phyloP scores from a whole-genome alignment of 2,329 filamentous ascomycete species.

The Colletotrichum sp. region DNA sequence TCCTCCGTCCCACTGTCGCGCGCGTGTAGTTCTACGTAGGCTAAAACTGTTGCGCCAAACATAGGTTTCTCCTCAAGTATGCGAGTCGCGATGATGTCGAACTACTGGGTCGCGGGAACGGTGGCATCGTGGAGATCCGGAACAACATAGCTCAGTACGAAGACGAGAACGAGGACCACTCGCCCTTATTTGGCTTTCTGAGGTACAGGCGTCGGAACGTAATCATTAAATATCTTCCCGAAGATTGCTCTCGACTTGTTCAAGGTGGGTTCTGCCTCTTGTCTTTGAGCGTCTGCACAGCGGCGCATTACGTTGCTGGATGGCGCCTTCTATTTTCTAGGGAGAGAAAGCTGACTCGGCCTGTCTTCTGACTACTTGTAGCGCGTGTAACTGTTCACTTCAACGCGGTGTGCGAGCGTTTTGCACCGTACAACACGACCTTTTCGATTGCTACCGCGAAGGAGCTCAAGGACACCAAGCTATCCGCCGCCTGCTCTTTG shows the following conservation, averaged over 20 bases:
- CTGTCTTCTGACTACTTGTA: conserved; percentile 39
- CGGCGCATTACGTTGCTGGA: conserved; percentile 2
- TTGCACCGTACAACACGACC: conserved; percentile 85
- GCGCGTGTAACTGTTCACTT: conserved; percentile 82
- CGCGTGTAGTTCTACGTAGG: not conserved
- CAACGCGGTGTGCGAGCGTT: conserved; percentile 70
- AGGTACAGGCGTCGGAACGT: conserved; percentile 90
- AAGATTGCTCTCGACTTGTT: conserved; percentile 86
- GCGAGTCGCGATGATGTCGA: conserved; percentile 86
- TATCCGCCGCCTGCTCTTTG: conserved; percentile 87
- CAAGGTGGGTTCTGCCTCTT: conserved; percentile 70
- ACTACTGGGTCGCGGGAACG: conserved; percentile 76
- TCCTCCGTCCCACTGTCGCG: conserved; percentile 6
- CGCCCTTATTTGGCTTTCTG: conserved; percentile 90
- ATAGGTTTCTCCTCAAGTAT: conserved; percentile 95
- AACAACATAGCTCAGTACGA: conserved; percentile 78
- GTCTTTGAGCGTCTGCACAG: not conserved
- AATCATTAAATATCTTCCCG: conserved; percentile 89
- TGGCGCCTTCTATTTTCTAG: conserved; percentile 5
- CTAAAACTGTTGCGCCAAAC: conserved; percentile 12
- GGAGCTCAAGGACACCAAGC: conserved; percentile 84
- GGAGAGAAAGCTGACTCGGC: conserved; percentile 15
- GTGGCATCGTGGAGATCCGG: conserved; percentile 85
- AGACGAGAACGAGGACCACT: conserved; percentile 60
- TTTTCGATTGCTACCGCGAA: conserved; percentile 77